phyloP scores from a whole-genome alignment of 768 basidiomycete species.

The Podaxis sp. region DNA sequence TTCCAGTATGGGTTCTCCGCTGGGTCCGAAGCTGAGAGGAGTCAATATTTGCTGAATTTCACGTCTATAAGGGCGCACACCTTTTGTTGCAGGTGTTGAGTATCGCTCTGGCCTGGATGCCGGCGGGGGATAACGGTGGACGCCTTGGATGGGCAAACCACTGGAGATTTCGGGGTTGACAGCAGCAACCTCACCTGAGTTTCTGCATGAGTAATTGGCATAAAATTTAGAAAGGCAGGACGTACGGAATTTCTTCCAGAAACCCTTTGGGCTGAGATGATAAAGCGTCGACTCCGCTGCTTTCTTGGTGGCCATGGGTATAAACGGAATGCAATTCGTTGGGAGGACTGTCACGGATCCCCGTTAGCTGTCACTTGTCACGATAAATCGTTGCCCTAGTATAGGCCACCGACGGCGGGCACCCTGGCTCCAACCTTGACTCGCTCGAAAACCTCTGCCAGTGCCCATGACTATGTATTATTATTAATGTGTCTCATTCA shows the following conservation, averaged over 20 bases:
- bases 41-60: neutral
- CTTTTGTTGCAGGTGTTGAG: slow-evolving; percentile 86
- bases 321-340: slow-evolving; percentile 19
- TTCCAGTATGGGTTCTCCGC: slow-evolving; percentile 96
- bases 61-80: slow-evolving; percentile 33
- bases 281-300: slow-evolving; percentile 88
- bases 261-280: slow-evolving; percentile 85
- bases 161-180: slow-evolving; percentile 91
- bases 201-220: slow-evolving; percentile 6
- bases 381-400: neutral
- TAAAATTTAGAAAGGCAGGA: slow-evolving; percentile 17
- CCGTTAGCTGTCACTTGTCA: neutral
- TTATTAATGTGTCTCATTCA: no score
- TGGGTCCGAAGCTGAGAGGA: slow-evolving; percentile 72
- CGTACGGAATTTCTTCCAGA: slow-evolving; percentile 97
- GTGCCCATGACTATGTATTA: no score
- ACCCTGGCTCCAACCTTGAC: no score
- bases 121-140: slow-evolving; percentile 84
- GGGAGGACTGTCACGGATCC: slow-evolving; percentile 7
- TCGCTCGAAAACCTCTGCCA: no score
- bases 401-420: neutral
- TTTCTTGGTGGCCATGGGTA: slow-evolving; percentile 71
- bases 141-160: slow-evolving; percentile 74
- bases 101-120: slow-evolving; percentile 87
- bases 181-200: slow-evolving; percentile 74